These are phyloP conservation scores for Ambrosia hybrid DNA, from an alignment of 140 eudicot species.

Conservation along the genomic window DNA sequence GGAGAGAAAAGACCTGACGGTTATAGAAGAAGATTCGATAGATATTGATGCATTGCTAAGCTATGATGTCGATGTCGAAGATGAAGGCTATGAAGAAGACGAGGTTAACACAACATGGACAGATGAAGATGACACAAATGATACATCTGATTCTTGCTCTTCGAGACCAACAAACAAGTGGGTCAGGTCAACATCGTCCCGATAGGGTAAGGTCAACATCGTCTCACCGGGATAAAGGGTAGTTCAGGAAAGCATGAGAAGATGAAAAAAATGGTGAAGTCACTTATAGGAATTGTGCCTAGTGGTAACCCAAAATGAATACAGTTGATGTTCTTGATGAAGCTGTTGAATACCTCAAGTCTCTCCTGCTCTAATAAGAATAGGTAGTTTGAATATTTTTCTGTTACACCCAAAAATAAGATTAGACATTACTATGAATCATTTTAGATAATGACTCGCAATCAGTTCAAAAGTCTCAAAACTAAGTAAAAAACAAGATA, in stretches of 20 bases:
- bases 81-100: constrained; percentile 64
- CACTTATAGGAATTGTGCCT: constrained; percentile 73
- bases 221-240: too few relatives aligned
- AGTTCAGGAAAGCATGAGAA: constrained; percentile 46
- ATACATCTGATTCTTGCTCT: constrained; percentile 58
- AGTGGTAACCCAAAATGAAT: constrained; percentile 56
- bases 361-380: constrained; percentile 30
- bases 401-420: too few relatives aligned
- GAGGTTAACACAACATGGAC: constrained; percentile 67
- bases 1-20: constrained; percentile 19
- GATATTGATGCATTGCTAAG: constrained; percentile 37
- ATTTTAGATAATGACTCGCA: too few relatives aligned
- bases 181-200: background rate
- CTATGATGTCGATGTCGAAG: constrained; percentile 56
- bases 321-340: constrained; percentile 68
- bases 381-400: too few relatives aligned
- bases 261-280: constrained; percentile 10
- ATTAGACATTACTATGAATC: too few relatives aligned
- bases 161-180: constrained; percentile 33
- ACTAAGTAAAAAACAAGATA: too few relatives aligned
- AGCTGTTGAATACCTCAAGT: constrained; percentile 75
- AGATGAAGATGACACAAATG: constrained; percentile 30
- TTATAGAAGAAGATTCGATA: constrained; percentile 31
- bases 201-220: too few relatives aligned
- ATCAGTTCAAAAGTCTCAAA: too few relatives aligned